Percentiles rank a stretch among this genome's conserved stretches.
Conservation (phyloP, 495 filamentous ascomycete species). For the Acidiella bohemica region DNA sequence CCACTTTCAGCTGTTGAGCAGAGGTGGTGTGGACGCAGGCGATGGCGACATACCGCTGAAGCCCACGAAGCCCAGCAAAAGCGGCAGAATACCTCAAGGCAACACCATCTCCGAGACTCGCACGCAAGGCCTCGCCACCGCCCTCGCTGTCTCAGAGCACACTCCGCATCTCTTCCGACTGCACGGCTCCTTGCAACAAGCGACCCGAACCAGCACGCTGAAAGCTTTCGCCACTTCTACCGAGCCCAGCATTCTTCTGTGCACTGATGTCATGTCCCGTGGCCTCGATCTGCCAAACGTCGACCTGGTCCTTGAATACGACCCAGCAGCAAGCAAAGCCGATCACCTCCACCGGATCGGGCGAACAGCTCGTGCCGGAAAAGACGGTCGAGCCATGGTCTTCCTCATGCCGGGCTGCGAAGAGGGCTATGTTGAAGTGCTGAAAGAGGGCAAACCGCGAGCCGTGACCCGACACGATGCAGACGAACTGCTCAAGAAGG, state of each 20-base stretch:
- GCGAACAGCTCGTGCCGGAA: conserved; percentile 84
- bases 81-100: conserved; percentile 22
- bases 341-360: conserved; percentile 93
- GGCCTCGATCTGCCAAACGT: conserved; percentile 90
- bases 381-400: conserved; percentile 70
- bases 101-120: conserved; percentile 19
- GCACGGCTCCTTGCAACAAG: conserved; percentile 85
- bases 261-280: conserved; percentile 88
- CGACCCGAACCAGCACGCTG: conserved; percentile 72
- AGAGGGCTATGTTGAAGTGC: conserved; percentile 71
- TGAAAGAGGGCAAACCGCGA: conserved; percentile 46
- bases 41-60: background rate
- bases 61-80: conserved; percentile 25
- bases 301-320: conserved; percentile 87
- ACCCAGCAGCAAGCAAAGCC: conserved; percentile 76
- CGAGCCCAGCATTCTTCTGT: conserved; percentile 66
- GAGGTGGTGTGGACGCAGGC: conserved; percentile 20
- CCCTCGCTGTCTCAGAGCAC: conserved; percentile 14
- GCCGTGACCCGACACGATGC: conserved; percentile 42
- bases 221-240: conserved; percentile 50
- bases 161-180: conserved; percentile 63
- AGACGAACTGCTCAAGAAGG: conserved; percentile 48
- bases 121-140: conserved; percentile 17
- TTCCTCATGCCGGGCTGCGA: conserved; percentile 84
- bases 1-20: conserved; percentile 76